phyloP scores from a whole-genome alignment of 208 protist species.

The Crithidia brevicula region DNA sequence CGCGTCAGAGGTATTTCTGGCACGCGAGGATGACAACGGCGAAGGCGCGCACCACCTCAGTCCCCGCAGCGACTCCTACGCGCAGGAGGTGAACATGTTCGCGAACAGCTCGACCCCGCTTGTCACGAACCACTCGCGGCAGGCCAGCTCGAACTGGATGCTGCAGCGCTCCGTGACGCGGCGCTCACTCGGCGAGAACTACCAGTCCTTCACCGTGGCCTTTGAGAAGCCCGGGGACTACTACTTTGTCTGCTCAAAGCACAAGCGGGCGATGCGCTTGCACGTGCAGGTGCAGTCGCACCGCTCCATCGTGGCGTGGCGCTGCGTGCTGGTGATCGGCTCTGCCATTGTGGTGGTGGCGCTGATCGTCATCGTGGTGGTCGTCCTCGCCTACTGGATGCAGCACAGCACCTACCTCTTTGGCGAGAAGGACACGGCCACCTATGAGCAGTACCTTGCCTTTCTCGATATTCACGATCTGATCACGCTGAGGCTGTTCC shows the following conservation, averaged over 20 bases:
- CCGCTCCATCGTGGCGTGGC: conserved; percentile 8
- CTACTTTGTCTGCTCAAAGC: conserved; percentile 36
- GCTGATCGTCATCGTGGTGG: conserved; percentile 31
- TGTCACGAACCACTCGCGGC: conserved; percentile 11
- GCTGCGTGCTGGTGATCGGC: conserved; percentile 15
- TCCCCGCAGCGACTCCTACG: not conserved
- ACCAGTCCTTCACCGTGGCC: conserved; percentile 23
- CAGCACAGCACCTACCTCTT: conserved; percentile 32
- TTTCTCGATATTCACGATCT: conserved; percentile 32
- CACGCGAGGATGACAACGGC: not conserved
- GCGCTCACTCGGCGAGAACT: conserved; percentile 12
- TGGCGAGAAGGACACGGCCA: conserved; percentile 17
- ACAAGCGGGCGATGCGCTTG: conserved; percentile 29
- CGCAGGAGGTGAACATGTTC: conserved; percentile 5
- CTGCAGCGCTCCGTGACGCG: conserved; percentile 21
- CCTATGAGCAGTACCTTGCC: conserved; percentile 34
- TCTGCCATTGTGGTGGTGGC: conserved; percentile 1
- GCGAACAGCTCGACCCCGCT: conserved; percentile 8
- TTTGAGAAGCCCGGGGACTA: conserved; percentile 36
- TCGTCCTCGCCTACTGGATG: conserved; percentile 40
- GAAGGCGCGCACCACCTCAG: not conserved
- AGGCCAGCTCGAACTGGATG: conserved; percentile 19
- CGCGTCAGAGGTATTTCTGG: conserved; percentile 9
- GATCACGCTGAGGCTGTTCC: conserved; percentile 38
- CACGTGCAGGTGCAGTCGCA: conserved; percentile 35